Evolutionary conservation across 1,139 yeast species (phyloP).

Genomic region (Komagataea norvegica): DNA sequence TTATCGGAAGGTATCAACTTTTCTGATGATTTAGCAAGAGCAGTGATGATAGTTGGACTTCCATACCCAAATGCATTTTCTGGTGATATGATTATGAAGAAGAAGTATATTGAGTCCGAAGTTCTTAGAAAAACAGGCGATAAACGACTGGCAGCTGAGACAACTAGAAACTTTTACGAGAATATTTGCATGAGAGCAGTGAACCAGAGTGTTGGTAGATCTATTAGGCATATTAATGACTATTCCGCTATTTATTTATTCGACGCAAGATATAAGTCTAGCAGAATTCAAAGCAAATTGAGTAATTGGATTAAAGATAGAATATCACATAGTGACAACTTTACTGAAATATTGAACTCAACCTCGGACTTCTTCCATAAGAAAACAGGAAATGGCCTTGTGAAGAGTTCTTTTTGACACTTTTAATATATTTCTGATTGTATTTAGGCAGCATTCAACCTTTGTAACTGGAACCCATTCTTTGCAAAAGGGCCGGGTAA

Average conservation of each 20-base stretch:
- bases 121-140: conserved; percentile 27
- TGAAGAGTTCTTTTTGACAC: too few species aligned
- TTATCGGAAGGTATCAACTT: conserved; percentile 94
- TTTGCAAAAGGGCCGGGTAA: too few species aligned
- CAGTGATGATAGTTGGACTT: conserved; percentile 81
- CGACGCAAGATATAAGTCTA: conserved; percentile 55
- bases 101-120: conserved; percentile 55
- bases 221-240: conserved; percentile 80
- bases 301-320: conserved; percentile 74
- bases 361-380: conserved; percentile 17
- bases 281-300: conserved; percentile 53
- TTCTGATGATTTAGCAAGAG: conserved; percentile 79
- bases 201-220: conserved; percentile 90
- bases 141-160: conserved; percentile 25
- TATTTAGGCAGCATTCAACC: too few species aligned
- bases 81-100: conserved; percentile 75
- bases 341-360: conserved; percentile 17
- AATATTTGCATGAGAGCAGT: conserved; percentile 89
- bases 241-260: conserved; percentile 71
- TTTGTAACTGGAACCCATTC: too few species aligned
- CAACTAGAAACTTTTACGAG: conserved; percentile 53
- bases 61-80: conserved; percentile 87
- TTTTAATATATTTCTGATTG: too few species aligned
- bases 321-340: conserved; percentile 19
- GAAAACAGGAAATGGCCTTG: background rate